phyloP scores from a whole-genome alignment of 2,329 filamentous ascomycete species.

The Calycina marina region DNA sequence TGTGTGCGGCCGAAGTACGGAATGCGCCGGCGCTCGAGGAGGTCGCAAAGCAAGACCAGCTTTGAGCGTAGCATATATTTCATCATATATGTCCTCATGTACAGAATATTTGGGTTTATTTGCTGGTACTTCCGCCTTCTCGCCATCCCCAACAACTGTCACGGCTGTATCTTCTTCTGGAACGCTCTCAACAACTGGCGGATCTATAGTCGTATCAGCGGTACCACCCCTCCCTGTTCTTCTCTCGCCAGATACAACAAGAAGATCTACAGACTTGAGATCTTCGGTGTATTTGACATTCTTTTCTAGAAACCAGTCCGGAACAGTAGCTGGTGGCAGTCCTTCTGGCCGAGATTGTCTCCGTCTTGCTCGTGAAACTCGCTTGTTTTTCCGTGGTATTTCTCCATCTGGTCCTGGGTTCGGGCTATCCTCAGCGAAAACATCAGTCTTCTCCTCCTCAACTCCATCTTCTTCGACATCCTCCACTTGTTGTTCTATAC shows the following conservation, averaged over 20 bases:
- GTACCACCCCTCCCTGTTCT: too few species aligned
- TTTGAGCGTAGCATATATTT: slow-evolving; percentile 32
- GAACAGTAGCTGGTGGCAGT: slow-evolving; percentile 38
- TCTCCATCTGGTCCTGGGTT: slow-evolving; percentile 3
- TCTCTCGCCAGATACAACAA: slow-evolving; percentile 11
- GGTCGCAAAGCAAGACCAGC: slow-evolving; percentile 33
- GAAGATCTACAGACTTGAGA: slow-evolving; percentile 7
- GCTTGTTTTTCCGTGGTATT: slow-evolving; percentile 7
- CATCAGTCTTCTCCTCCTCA: slow-evolving; percentile 1
- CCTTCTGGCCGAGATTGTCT: slow-evolving; percentile 16
- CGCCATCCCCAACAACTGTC: too few species aligned
- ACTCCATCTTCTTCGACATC: not conserved
- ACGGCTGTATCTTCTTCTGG: slow-evolving; percentile 1
- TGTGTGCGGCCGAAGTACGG: slow-evolving; percentile 35
- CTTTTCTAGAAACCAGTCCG: slow-evolving; percentile 38
- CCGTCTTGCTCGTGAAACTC: slow-evolving; percentile 9
- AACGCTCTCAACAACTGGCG: not conserved
- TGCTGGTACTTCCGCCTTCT: too few species aligned
- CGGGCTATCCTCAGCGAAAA: slow-evolving; percentile 1
- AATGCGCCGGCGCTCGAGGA: slow-evolving; percentile 20
- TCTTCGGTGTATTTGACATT: slow-evolving; percentile 27
- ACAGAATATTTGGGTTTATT: slow-evolving; percentile 14
- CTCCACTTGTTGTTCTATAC: slow-evolving; percentile 8
- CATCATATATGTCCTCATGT: slow-evolving; percentile 19
- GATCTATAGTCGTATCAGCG: too few species aligned